A percentile compares a stretch with the other conserved stretches of the same genome.
phyloP scores from a whole-genome alignment of 2,329 filamentous ascomycete genomes.

The Aspergillus unguis region DNA sequence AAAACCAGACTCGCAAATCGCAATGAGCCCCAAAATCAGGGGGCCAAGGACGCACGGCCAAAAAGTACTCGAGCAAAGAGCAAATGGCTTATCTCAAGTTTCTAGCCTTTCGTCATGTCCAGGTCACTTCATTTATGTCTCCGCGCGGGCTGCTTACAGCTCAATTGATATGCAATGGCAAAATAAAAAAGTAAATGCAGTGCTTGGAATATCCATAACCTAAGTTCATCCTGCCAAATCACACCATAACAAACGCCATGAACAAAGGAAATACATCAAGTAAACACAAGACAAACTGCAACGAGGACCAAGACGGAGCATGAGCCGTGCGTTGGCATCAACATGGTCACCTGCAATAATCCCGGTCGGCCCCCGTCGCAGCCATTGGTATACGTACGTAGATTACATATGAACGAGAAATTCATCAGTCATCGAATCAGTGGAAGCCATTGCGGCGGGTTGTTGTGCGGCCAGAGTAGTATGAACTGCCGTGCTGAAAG shows the following conservation, averaged over 20 bases:
- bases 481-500: slow-evolving; percentile 57
- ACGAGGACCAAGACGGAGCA: slow-evolving; percentile 10
- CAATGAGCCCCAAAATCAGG: not conserved
- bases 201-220: slow-evolving; percentile 31
- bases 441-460: slow-evolving; percentile 36
- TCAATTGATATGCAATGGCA: slow-evolving; percentile 17
- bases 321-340: slow-evolving; percentile 1
- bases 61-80: not conserved
- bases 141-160: not conserved
- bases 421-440: slow-evolving; percentile 25
- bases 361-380: slow-evolving; percentile 5
- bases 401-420: slow-evolving; percentile 16
- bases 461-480: slow-evolving; percentile 44
- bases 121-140: not conserved
- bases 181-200: slow-evolving; percentile 31
- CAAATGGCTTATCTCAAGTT: no score
- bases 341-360: not conserved
- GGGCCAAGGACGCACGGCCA: not conserved
- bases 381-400: slow-evolving; percentile 20
- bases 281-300: slow-evolving; percentile 11
- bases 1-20: not conserved
- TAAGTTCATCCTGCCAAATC: slow-evolving; percentile 29
- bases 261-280: slow-evolving; percentile 23
- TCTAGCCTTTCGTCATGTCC: not conserved
- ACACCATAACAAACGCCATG: slow-evolving; percentile 32